Evolutionary conservation across 2,329 filamentous ascomycete genomes (phyloP).

Genomic region (Arthrobotrys megalospora): DNA sequence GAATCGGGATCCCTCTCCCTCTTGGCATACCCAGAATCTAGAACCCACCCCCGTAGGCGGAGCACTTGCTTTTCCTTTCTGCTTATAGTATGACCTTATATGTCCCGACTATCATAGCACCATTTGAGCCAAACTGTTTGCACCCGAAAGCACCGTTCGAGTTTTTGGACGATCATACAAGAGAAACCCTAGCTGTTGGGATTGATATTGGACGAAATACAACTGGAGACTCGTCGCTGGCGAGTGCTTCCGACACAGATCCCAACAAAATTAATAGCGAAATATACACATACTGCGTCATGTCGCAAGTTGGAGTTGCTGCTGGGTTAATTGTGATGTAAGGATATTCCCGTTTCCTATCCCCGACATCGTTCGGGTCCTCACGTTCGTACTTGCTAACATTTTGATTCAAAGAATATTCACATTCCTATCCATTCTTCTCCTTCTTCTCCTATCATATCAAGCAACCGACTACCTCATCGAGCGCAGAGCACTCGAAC

Average conservation of each 20-base stretch:
- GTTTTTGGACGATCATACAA: conserved; percentile 55
- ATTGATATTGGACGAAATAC: conserved; percentile 59
- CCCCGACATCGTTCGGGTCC: neutral
- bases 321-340: conserved; percentile 60
- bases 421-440: conserved; percentile 58
- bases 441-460: conserved; percentile 56
- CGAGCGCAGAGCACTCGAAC: conserved; percentile 56
- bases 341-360: conserved; percentile 8
- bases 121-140: conserved; percentile 56
- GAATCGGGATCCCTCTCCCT: conserved; percentile 33
- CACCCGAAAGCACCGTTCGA: conserved; percentile 55
- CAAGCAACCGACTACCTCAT: conserved; percentile 60
- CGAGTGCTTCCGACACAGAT: conserved; percentile 2
- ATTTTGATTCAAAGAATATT: conserved; percentile 43
- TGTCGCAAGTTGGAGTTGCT: conserved; percentile 61
- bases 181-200: conserved; percentile 50
- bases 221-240: neutral
- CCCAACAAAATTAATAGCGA: conserved; percentile 45
- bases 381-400: conserved; percentile 6
- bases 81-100: conserved; percentile 60
- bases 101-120: conserved; percentile 54
- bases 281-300: conserved; percentile 60
- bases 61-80: conserved; percentile 31
- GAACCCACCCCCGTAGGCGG: conserved; percentile 23
- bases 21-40: conserved; percentile 41